Conservation (phyloP, 768 basidiomycete genomes). For the Suillus decipiens region DNA sequence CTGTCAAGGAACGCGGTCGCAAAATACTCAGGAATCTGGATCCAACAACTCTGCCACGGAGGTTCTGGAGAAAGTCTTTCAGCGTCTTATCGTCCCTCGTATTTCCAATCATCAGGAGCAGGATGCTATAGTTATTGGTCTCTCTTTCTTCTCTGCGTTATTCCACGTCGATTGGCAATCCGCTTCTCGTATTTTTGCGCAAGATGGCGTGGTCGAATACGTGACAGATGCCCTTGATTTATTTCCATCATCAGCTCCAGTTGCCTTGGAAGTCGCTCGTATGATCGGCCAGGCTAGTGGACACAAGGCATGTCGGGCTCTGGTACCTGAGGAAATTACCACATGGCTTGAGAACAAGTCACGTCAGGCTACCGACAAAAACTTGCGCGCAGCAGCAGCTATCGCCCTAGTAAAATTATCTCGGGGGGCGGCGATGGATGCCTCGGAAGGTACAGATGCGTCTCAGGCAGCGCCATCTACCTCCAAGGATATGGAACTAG, state of each 20-base stretch:
- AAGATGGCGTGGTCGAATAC: conserved; percentile 63
- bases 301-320: conserved; percentile 67
- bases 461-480: conserved; percentile 15
- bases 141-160: conserved; percentile 73
- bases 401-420: conserved; percentile 81
- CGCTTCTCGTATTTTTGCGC: conserved; percentile 63
- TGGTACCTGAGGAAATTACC: conserved; percentile 55
- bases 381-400: conserved; percentile 61
- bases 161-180: conserved; percentile 80
- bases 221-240: conserved; percentile 74
- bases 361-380: conserved; percentile 44
- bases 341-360: conserved; percentile 70
- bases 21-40: conserved; percentile 35
- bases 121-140: conserved; percentile 47
- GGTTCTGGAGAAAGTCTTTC: conserved; percentile 50
- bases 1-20: conserved; percentile 58
- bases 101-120: conserved; percentile 59
- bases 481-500: conserved; percentile 46
- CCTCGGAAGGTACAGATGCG: conserved; percentile 18
- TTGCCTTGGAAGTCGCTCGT: conserved; percentile 66
- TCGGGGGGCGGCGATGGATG: conserved; percentile 53
- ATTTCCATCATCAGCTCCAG: conserved; percentile 44
- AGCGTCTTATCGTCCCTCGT: conserved; percentile 46
- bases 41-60: conserved; percentile 49
- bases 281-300: conserved; percentile 76